Base-by-base conservation (phyloP, 129 eudicot species). In the Gnaphalium uliginosum region DNA sequence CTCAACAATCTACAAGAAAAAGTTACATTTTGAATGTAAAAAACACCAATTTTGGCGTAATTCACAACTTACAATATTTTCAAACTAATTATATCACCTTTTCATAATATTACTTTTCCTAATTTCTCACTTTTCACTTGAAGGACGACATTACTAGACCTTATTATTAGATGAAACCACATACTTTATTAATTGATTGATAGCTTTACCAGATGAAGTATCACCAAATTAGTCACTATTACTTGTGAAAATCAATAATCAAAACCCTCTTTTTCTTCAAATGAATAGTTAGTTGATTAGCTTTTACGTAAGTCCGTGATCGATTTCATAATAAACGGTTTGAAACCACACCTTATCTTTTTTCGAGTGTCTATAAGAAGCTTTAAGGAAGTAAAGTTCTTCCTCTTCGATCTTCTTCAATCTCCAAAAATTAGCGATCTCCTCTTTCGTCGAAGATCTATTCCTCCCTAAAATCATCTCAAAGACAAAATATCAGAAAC, bases 371-470 rank as follows among this genome's bases (percentile, higher is more conserved):
- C 53, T 39, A 66, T 73, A 66, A 37, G 83, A 79, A 79, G 83
- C 79, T 73, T 66, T 73, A 65, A 79, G 79, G 57, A 79, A 79
- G 79, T 65, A 79, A 79, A 56, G 87, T 58, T 85, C 82, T 64
- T 85, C 86, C 79, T 82, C 86, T 63, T 76, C 30, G 0, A 75
- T 53, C 78, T 85, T 79, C 83, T 77, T 82, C 35, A 66, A 60
- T 68, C 70, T 85, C 89, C 89, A 85, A 71, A 69, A 85, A 32
- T 68, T 43, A 65, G 76, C 80, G 59, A 85, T 85, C 79, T 72
- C 82, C 72, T 79, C 86, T 68, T 79, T 85, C 5, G 89, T 85
- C 15, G 70, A 26, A 17, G 86, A 85, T 15, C 14, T 79, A 29
- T 85, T 85, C 75, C 86, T 85, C 77, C 35, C 60, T 56, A 7